Conservation (phyloP, 208 protist species). For the Acanthamoeba rhysodes region DNA sequence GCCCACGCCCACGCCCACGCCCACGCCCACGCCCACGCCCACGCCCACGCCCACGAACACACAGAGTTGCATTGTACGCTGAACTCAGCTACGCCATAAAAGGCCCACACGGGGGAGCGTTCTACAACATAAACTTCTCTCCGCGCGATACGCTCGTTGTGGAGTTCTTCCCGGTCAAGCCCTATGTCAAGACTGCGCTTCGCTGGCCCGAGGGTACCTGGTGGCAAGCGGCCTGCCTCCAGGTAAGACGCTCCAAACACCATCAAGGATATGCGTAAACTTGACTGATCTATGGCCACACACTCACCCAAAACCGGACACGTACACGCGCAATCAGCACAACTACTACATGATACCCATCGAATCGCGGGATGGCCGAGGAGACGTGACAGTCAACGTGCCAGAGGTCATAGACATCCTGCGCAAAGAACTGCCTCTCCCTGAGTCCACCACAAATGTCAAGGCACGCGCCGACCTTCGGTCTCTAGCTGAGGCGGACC, state of each 20-base stretch:
- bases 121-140: slow-evolving; percentile 56
- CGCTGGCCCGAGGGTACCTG: slow-evolving; percentile 50
- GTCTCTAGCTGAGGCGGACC: no score
- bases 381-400: background rate
- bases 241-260: background rate
- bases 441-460: no score
- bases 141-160: slow-evolving; percentile 35
- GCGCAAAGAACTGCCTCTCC: background rate
- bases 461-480: no score
- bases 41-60: no score
- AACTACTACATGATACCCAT: slow-evolving; percentile 48
- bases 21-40: background rate
- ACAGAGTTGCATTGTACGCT: background rate
- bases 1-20: background rate
- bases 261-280: no score
- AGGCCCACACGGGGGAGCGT: slow-evolving; percentile 45
- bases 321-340: background rate
- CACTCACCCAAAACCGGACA: background rate
- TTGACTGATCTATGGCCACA: background rate
- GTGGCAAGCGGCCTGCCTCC: slow-evolving; percentile 37
- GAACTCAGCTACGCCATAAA: background rate
- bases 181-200: background rate
- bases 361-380: background rate
- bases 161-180: slow-evolving; percentile 33
- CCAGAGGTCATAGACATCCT: background rate